phyloP scores from a whole-genome alignment of 257 asterid genomes.

The Knoxia roxburghii region DNA sequence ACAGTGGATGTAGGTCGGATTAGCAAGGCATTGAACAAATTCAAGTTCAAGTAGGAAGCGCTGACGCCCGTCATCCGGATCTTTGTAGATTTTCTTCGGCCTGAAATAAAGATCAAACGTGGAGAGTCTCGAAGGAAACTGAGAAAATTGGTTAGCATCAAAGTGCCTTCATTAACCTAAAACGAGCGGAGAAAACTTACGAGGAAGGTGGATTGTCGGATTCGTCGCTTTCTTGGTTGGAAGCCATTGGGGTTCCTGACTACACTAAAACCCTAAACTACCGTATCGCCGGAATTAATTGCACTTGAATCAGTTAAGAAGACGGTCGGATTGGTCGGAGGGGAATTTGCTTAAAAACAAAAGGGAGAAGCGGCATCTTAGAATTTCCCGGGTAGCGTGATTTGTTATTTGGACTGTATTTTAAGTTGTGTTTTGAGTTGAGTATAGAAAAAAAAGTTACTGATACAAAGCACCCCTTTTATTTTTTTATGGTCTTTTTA shows the following conservation, averaged over 20 bases:
- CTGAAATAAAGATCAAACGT: conserved; percentile 29
- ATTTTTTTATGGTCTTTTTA: too few relatives aligned
- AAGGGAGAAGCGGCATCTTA: too few relatives aligned
- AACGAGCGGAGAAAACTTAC: conserved; percentile 21
- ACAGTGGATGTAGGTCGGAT: conserved; percentile 89
- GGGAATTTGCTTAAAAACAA: too few relatives aligned
- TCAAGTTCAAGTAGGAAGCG: conserved; percentile 87
- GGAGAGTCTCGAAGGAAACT: not conserved
- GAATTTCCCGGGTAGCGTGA: too few relatives aligned
- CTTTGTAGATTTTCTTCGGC: conserved; percentile 48
- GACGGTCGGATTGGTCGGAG: too few relatives aligned
- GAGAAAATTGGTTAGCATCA: not conserved
- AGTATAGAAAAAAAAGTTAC: too few relatives aligned
- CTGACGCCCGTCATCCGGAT: conserved; percentile 94
- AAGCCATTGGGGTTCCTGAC: conserved; percentile 24
- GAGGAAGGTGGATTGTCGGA: conserved; percentile 30
- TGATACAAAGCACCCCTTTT: too few relatives aligned
- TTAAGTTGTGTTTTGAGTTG: too few relatives aligned
- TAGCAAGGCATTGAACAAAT: conserved; percentile 87
- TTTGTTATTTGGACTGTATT: too few relatives aligned
- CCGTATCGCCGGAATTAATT: not conserved
- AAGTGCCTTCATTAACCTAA: not conserved
- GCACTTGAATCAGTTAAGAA: too few relatives aligned
- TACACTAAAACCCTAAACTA: conserved; percentile 17
- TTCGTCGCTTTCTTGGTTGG: conserved; percentile 38